Percentiles rank a stretch among this genome's conserved stretches.
phyloP scores from a whole-genome alignment of 257 asterid species.

The Osmanthus fragrans region DNA sequence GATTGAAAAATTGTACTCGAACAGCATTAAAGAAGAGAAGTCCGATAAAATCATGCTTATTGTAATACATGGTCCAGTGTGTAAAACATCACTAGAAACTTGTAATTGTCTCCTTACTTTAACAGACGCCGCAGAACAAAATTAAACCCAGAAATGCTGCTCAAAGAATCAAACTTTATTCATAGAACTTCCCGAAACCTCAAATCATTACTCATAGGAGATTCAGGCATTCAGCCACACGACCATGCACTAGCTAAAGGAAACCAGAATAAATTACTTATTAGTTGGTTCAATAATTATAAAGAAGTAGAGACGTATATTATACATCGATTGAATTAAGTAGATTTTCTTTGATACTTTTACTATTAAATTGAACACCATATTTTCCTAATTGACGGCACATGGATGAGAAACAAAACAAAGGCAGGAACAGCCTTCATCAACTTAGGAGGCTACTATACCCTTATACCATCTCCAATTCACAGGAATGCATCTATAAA shows the following conservation, averaged over 20 bases:
- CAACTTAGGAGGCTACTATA: conserved; percentile 29
- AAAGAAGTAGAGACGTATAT: conserved; percentile 16
- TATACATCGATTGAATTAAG: conserved; percentile 25
- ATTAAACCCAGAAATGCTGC: too few relatives aligned
- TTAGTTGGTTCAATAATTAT: not conserved
- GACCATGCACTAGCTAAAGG: not conserved
- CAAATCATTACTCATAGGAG: too few relatives aligned
- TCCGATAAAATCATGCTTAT: too few relatives aligned
- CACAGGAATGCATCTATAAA: conserved; percentile 30
- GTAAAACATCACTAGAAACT: too few relatives aligned
- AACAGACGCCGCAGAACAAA: too few relatives aligned
- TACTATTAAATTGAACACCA: conserved; percentile 1
- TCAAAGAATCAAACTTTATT: too few relatives aligned
- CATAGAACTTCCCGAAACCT: too few relatives aligned
- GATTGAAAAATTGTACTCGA: too few relatives aligned
- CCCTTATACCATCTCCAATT: conserved; percentile 38
- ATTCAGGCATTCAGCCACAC: not conserved
- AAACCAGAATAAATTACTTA: not conserved
- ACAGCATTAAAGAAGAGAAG: too few relatives aligned
- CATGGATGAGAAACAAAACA: conserved; percentile 43
- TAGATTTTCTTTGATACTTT: conserved; percentile 24
- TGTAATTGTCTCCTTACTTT: too few relatives aligned
- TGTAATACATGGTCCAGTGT: too few relatives aligned
- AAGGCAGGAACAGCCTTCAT: conserved; percentile 32
- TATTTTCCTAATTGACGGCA: conserved; percentile 13